Evolutionary conservation across 1,284 basidiomycete genomes (phyloP), one percentile per base, ranked within the genome.

Genomic region (Microbotryum silenes-acaulis): DNA sequence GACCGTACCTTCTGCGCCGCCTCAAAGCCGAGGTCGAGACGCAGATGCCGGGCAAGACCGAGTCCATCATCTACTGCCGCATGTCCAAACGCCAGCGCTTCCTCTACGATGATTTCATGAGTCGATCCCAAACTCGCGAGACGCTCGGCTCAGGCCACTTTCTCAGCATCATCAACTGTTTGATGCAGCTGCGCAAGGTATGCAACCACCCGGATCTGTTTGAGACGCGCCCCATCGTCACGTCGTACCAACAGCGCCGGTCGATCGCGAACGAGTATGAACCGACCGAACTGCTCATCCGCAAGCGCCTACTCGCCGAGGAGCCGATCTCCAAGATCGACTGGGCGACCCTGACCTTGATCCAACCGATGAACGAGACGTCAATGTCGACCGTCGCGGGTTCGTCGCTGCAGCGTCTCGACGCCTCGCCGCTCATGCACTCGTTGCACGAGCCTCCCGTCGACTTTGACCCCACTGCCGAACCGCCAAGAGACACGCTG

Each of bases 51-150:
- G 87, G 86, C 77, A 98, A 98, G 75, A 91, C 85, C 73, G 94
- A 97, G 70, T 93, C 97, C 73, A 84, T 97, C 58, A 84, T 96
- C 45, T 83, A 91, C 53, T 97, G 93, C 71, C 86, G 88, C 1
- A 79, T 98, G 7, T 96, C 92, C 42, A 97, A 96, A 74, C 84
- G 94, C 2, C 94, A 98, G 72, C 87, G 93, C 7, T 94, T 91
- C 75, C 81, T 98, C 9, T 98, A 98, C 76, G 94, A 98, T 79
- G 94, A 97, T 75, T 97, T 97, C 78, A 97, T 98, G 92, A 82
- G 87, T 6, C 83, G 94, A 31, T 85, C 89, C 0, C 86, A 91
- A 64, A 97, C 94, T 2, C 83, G 84, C 48, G 86, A 89, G 70
- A 89, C 89, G 18, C 81, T 97, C 54, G 81, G 86, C 20, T 91